Base-by-base conservation (phyloP, 2,329 filamentous ascomycete genomes). In the Colletotrichum tropicicola region DNA sequence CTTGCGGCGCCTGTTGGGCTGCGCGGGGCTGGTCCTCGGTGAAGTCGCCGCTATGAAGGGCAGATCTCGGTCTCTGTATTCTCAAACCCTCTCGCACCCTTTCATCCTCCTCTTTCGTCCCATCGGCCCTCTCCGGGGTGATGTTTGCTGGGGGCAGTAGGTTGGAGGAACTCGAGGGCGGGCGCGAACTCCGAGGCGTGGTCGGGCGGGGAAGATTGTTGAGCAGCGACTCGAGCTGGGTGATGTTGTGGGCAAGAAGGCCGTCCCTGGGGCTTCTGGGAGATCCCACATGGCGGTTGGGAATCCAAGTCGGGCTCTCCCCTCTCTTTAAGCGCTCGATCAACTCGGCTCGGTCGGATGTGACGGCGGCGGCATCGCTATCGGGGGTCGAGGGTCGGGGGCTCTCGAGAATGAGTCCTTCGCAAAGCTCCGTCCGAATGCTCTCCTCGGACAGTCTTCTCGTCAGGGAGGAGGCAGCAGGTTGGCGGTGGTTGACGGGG, bases 241-340 rank as follows among this genome's bases (percentile, higher is more conserved):
- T 41, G 43, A 48, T 53, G 21, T 45, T 43, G 41, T 55, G 47
- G 51, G 51, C 9, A 59, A 45, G 32, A n/a, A 37, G 44, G 17
- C 25, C 13, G n/a, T 51, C 39, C 37, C 25, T 41, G 25, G 64
- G 23, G 23, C 19, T 47, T 57, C 37, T 19, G 17, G 56, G 52
- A 15, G 49, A n/a, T 35, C 82, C 57, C 79, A 88, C 90, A 82
- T 87, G 85, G 71, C 85, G 85, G 73, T 84, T 88, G 27, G 89
- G 86, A 39, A 90, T 82, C 92, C 92, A 96, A 5, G 88, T 87
- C 37, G 92, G 90, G 72, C 88, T 91, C 77, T 94, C 89, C 30
- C 89, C 89, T 75, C 87, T 88, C 80, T 98, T 98, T 69, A 98
- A 85, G 68, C 90, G 87, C 77, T 94, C 88, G 61, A 98, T 98